Evolutionary conservation across 805 yeast species (phyloP), one percentile per base, ranked within the genome.

Genomic region (Ogataea neopini): DNA sequence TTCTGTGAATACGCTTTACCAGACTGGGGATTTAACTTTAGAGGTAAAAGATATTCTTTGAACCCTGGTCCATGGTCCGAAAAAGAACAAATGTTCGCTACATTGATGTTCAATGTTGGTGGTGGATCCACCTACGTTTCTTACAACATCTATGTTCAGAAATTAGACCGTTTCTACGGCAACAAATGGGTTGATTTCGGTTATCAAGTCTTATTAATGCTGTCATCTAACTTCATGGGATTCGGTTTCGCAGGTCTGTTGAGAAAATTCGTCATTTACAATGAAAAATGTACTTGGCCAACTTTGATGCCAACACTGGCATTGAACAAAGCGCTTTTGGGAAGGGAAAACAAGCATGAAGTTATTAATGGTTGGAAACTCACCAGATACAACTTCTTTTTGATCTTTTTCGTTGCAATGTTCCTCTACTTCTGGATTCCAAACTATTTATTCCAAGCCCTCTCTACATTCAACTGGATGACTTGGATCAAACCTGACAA

Each of bases 261-360:
- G 34, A 71, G 84, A 53, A 73, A 77, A 53, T 70, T 82, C 30
- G 71, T 84, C 51, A 83, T 85, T n/a, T 76, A 77, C 49, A 85
- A 89, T 4, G 75, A 83, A 4, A 69, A 80, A 14, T 78, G 83
- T 65, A 73, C 84, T 43, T 86, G 91, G 91, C 92, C 92, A 4
- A 64, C 79, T 1, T 76, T 76, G 58, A 71, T 86, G 61, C 86
- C 83, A 43, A 72, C 82, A 4, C 60, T 80, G 19, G 80, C 86
- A 19, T 75, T 82, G 54, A 72, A 78, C 68, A 69, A 79, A 59
- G 73, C 76, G 65, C 70, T 82, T 64, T 75, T 71, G 65, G 51
- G 73, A 60, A 68, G 75, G 52, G 71, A 66, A 28, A 75, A 77
- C 26, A 45, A 45, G 33, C 10, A 20, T 61, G 79, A 79, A 57